Evolutionary conservation across 106 monocot species (phyloP).

Genomic region (Apostasia shenzhenica): DNA sequence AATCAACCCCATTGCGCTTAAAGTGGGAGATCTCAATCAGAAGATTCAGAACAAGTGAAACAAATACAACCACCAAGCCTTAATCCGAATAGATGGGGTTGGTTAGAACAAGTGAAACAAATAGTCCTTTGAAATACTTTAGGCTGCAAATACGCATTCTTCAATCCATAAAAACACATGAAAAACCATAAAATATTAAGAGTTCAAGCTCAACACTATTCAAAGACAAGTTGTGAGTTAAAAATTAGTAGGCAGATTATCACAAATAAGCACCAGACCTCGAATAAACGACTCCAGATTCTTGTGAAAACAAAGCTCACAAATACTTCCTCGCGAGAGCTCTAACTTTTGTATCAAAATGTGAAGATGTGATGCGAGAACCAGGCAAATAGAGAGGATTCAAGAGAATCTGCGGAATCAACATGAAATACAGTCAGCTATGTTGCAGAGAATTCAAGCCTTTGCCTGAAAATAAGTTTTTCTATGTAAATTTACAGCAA

Average conservation of each 20-base stretch:
- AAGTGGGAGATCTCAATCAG: too few relatives aligned
- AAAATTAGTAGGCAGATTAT: neutral
- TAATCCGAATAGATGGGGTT: too few relatives aligned
- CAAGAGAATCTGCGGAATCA: conserved; percentile 56
- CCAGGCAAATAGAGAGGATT: conserved; percentile 93
- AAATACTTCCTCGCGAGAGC: conserved; percentile 94
- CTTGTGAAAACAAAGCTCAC: neutral
- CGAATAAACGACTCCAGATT: neutral
- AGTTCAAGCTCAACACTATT: neutral
- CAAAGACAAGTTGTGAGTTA: neutral
- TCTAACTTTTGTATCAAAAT: conserved; percentile 87
- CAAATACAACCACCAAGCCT: too few relatives aligned
- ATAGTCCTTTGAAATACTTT: too few relatives aligned
- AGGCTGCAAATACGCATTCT: neutral
- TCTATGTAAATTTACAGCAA: too few relatives aligned
- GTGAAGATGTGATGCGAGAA: conserved; percentile 79
- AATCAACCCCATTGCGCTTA: too few relatives aligned
- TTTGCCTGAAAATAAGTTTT: too few relatives aligned
- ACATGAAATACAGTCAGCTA: too few relatives aligned
- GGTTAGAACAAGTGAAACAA: too few relatives aligned
- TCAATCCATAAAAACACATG: neutral
- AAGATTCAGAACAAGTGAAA: too few relatives aligned
- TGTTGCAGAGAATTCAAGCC: too few relatives aligned
- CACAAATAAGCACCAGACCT: too few relatives aligned
- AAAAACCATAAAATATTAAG: neutral